phyloP scores from a whole-genome alignment of 2,329 filamentous ascomycete genomes.

The Aspergillus uvarum region DNA sequence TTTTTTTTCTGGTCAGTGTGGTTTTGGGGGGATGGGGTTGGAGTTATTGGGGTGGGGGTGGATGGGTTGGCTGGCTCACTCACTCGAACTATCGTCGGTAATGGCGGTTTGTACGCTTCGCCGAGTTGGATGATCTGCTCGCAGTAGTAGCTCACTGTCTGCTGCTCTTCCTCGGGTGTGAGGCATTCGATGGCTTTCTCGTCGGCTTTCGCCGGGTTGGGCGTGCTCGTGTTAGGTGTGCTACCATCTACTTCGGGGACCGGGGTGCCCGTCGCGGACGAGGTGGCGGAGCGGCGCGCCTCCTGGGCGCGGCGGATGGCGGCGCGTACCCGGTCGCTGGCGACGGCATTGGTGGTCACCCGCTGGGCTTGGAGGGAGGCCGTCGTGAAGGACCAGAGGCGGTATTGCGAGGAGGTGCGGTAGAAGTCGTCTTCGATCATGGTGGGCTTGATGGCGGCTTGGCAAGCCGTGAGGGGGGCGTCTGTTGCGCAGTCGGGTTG shows the following conservation, averaged over 20 bases:
- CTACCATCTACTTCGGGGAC: slow-evolving; percentile 33
- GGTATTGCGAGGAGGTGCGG: slow-evolving; percentile 83
- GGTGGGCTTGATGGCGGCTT: neutral
- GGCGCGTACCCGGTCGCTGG: slow-evolving; percentile 65
- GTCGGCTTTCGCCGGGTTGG: slow-evolving; percentile 12
- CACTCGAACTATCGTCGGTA: slow-evolving; percentile 62
- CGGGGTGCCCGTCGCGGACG: slow-evolving; percentile 33
- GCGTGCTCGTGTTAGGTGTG: slow-evolving; percentile 11
- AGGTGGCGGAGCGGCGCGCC: slow-evolving; percentile 32
- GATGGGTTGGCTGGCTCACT: slow-evolving; percentile 13
- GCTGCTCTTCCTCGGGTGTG: slow-evolving; percentile 77
- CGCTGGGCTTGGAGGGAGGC: slow-evolving; percentile 70
- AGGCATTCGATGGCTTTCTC: slow-evolving; percentile 68
- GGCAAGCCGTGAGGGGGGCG: too few relatives aligned
- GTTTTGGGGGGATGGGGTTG: neutral
- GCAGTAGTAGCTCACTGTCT: slow-evolving; percentile 78
- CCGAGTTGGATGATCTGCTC: slow-evolving; percentile 59
- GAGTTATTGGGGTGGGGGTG: neutral
- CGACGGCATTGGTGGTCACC: slow-evolving; percentile 74
- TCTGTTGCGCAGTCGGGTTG: neutral
- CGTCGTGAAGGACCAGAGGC: slow-evolving; percentile 87
- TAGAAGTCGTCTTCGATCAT: slow-evolving; percentile 93
- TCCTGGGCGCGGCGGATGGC: slow-evolving; percentile 53
- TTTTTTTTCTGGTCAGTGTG: neutral
- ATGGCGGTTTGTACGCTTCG: slow-evolving; percentile 56